phyloP scores from a whole-genome alignment of 345 rosid genomes.

The Viola odorata region DNA sequence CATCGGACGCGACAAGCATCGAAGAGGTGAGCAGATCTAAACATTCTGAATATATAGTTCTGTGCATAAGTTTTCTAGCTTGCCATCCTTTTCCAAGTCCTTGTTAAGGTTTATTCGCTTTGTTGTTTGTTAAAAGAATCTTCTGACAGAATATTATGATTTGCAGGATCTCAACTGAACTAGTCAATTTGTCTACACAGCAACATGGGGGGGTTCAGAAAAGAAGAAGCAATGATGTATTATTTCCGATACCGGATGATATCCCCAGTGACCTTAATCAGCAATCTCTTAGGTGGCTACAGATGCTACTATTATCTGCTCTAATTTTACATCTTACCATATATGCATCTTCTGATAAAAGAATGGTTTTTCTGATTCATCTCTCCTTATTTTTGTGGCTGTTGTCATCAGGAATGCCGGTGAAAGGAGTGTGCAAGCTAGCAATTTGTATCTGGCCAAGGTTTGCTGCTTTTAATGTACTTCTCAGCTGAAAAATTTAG shows the following conservation, averaged over 20 bases:
- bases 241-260: slow-evolving; percentile 22
- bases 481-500: slow-evolving; percentile 5
- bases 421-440: slow-evolving; percentile 44
- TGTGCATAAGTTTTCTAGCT: neutral
- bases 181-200: slow-evolving; percentile 32
- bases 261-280: slow-evolving; percentile 30
- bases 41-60: neutral
- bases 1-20: slow-evolving; percentile 59
- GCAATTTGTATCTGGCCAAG: slow-evolving; percentile 56
- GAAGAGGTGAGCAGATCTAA: slow-evolving; percentile 32
- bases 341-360: neutral
- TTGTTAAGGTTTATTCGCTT: too few relatives aligned
- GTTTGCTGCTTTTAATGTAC: slow-evolving; percentile 18
- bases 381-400: neutral
- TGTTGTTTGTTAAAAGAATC: neutral
- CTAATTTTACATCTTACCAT: neutral
- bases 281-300: slow-evolving; percentile 36
- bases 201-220: slow-evolving; percentile 36
- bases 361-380: neutral
- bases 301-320: slow-evolving; percentile 2
- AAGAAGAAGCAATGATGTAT: slow-evolving; percentile 41
- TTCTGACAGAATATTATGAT: neutral
- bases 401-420: slow-evolving; percentile 31
- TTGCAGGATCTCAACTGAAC: slow-evolving; percentile 56
- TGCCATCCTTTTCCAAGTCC: too few relatives aligned